Conservation (phyloP, 305 asterid genomes). For the Rubia peregrina region DNA sequence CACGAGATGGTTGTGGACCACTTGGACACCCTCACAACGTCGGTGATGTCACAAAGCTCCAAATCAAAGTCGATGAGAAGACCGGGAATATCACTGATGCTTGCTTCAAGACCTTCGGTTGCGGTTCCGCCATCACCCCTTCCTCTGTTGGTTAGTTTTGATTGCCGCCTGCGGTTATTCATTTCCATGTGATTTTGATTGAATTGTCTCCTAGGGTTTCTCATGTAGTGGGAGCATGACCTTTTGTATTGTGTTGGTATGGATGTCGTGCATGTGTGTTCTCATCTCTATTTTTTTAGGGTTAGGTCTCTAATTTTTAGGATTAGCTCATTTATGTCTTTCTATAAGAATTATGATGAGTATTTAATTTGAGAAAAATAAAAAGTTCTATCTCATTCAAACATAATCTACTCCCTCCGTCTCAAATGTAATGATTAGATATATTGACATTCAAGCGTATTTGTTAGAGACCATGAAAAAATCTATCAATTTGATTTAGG, state of each 20-base stretch:
- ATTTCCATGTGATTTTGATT: background rate
- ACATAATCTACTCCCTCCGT: too few species aligned
- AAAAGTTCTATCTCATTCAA: background rate
- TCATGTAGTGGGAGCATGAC: background rate
- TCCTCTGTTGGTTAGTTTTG: slow-evolving; percentile 65
- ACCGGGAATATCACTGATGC: slow-evolving; percentile 79
- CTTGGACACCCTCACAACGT: too few species aligned
- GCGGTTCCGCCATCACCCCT: slow-evolving; percentile 93
- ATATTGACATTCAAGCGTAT: too few species aligned
- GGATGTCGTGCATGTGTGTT: background rate
- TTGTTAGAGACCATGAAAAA: too few species aligned
- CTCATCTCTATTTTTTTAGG: background rate
- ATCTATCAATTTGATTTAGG: too few species aligned
- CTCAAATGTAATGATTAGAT: too few species aligned
- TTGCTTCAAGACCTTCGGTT: slow-evolving; percentile 85
- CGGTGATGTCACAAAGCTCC: slow-evolving; percentile 91
- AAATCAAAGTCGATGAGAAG: slow-evolving; percentile 70
- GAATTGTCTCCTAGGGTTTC: background rate
- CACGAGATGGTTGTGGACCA: too few species aligned
- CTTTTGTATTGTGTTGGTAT: background rate
- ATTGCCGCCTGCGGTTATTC: background rate
- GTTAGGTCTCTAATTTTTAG: background rate
- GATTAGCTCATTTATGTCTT: background rate
- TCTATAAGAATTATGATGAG: too few species aligned
- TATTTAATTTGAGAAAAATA: background rate